Base-by-base conservation (phyloP, 345 rosid species). In the Syzygium aromaticum region DNA sequence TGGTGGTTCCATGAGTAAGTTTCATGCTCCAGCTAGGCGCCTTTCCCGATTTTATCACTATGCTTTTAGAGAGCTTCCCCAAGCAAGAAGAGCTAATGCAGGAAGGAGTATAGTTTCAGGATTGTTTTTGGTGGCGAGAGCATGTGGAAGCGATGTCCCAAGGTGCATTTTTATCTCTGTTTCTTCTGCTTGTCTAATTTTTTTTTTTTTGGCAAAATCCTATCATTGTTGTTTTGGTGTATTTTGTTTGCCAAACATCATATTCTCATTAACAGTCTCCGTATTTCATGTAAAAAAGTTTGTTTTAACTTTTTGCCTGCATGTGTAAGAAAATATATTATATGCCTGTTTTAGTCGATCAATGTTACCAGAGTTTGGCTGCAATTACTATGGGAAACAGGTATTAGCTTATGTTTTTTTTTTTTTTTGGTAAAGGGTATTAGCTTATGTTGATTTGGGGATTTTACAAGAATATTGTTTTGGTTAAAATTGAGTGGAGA, bases 11-110 rank as follows among this genome's bases (percentile, higher is more conserved):
- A 92, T 87, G 89, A 93, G 92, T 89, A 97, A 96, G 92, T 95
- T 96, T 82, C 98, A 97, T 93, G 97, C 99, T 80, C 98, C 98
- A 51, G 98, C 99, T 57, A 93, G 98, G 87, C 99, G 98, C 89
- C 99, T 96, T 92, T 92, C 94, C 87, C 94, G 97, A 91, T 89
- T 97, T 53, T 97, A 95, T 93, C 94, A 90, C 90, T 95, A 96
- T 92, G 91, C 94, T 86, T 93, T 91, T 89, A 91, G 86, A 86
- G 96, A 93, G 90, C 88, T 77, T 54, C 89, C 90, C 85, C 91
- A 86, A 56, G 87, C 93, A 85, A 90, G 95, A 87, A 91, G 93
- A 94, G 96, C 94, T 52, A 92, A 92, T 90, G 97, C 97, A 77
- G 96, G 98, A 86, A 93, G 93, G 93, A 95, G 95, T 91, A 93